Conservation (phyloP, 768 basidiomycete genomes). For the Hypholoma sublateritium region DNA sequence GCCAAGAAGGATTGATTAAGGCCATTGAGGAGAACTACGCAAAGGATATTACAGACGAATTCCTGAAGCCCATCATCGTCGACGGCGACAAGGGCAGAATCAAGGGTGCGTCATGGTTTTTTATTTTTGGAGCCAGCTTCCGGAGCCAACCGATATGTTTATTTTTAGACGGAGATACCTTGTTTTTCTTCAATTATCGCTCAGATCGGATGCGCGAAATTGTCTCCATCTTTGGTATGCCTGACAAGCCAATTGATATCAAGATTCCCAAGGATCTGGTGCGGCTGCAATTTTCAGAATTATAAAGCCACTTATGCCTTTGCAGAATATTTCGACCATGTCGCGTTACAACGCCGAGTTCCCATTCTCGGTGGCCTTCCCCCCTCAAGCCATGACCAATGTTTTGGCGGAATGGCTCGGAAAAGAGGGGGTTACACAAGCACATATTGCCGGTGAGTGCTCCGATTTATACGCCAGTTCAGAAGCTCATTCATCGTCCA, state of each 20-base stretch:
- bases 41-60: slow-evolving; percentile 91
- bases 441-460: slow-evolving; percentile 76
- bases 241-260: slow-evolving; percentile 84
- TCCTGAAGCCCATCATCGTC: slow-evolving; percentile 91
- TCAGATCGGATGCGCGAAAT: slow-evolving; percentile 97
- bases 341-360: slow-evolving; percentile 90
- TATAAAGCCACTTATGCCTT: background rate
- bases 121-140: background rate
- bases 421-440: slow-evolving; percentile 78
- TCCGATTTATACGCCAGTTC: background rate
- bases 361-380: slow-evolving; percentile 88
- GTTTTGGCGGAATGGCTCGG: slow-evolving; percentile 92
- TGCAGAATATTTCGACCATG: slow-evolving; percentile 88
- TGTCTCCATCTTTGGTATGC: slow-evolving; percentile 73
- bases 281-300: slow-evolving; percentile 19
- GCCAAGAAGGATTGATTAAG: slow-evolving; percentile 57
- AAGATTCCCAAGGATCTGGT: slow-evolving; percentile 80
- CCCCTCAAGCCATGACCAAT: slow-evolving; percentile 92
- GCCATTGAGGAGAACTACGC: slow-evolving; percentile 76
- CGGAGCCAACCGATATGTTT: background rate
- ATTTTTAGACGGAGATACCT: slow-evolving; percentile 71
- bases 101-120: slow-evolving; percentile 52
- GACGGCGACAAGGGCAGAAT: slow-evolving; percentile 78
- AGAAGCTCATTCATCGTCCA: slow-evolving; percentile 16
- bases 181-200: slow-evolving; percentile 98